phyloP scores from a whole-genome alignment of 805 yeast species.

The Teunomyces atbi region DNA sequence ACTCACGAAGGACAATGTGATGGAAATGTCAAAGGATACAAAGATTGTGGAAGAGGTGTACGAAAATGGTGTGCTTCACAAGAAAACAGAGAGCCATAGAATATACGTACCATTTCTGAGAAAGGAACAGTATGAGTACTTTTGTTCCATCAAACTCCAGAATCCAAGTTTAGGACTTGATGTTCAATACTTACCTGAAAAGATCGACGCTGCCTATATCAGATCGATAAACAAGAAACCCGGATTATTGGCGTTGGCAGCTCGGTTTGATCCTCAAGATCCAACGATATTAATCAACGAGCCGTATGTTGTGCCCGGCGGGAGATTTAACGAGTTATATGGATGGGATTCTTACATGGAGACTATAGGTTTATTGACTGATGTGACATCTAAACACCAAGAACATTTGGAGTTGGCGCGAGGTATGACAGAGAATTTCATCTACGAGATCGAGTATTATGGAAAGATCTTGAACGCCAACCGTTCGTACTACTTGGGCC shows the following conservation, averaged over 20 bases:
- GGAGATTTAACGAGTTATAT: slow-evolving; percentile 91
- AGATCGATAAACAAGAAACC: slow-evolving; percentile 77
- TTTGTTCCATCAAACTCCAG: slow-evolving; percentile 47
- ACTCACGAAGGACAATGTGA: slow-evolving; percentile 59
- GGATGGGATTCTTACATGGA: slow-evolving; percentile 99
- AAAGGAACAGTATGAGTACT: slow-evolving; percentile 72
- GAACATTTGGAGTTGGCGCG: slow-evolving; percentile 67
- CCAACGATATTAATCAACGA: slow-evolving; percentile 55
- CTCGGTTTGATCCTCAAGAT: slow-evolving; percentile 56
- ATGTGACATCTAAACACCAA: slow-evolving; percentile 32
- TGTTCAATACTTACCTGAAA: slow-evolving; percentile 73
- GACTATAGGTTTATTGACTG: slow-evolving; percentile 73
- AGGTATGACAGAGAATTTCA: slow-evolving; percentile 90
- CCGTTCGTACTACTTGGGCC: slow-evolving; percentile 81
- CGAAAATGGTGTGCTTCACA: slow-evolving; percentile 26
- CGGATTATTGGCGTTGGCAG: slow-evolving; percentile 81
- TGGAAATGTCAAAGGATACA: slow-evolving; percentile 72
- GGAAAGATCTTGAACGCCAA: slow-evolving; percentile 94
- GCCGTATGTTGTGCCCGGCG: slow-evolving; percentile 96
- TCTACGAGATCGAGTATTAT: slow-evolving; percentile 84
- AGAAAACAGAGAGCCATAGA: slow-evolving; percentile 61
- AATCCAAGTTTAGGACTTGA: slow-evolving; percentile 61
- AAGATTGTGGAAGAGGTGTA: slow-evolving; percentile 57
- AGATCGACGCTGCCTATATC: slow-evolving; percentile 74
- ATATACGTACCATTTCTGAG: slow-evolving; percentile 73